Evolutionary conservation across 2,329 filamentous ascomycete species (phyloP).

Genomic region (Fusarium lateritium): DNA sequence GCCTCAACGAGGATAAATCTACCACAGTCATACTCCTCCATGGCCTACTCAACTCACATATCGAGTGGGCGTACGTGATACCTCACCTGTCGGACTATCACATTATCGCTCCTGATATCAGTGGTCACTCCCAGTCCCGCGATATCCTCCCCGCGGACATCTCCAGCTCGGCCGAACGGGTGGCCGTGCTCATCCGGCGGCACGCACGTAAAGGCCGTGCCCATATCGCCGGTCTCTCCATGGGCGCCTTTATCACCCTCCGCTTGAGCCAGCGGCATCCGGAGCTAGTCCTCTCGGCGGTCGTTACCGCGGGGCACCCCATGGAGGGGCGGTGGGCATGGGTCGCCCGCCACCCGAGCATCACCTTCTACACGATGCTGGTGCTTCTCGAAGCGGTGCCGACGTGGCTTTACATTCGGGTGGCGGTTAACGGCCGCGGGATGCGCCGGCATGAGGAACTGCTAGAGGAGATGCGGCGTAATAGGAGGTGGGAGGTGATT

Average conservation of each 20-base stretch:
- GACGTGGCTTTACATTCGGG: slow-evolving; percentile 49
- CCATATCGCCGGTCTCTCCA: slow-evolving; percentile 59
- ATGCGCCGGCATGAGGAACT: slow-evolving; percentile 51
- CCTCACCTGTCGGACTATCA: slow-evolving; percentile 56
- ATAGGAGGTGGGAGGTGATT: slow-evolving; percentile 49
- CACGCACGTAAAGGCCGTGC: slow-evolving; percentile 55
- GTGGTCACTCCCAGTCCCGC: slow-evolving; percentile 56
- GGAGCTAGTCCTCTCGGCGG: slow-evolving; percentile 54
- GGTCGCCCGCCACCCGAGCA: slow-evolving; percentile 48
- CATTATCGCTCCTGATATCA: slow-evolving; percentile 58
- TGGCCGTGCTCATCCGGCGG: slow-evolving; percentile 55
- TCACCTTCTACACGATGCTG: slow-evolving; percentile 48
- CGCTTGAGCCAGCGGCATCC: slow-evolving; percentile 54
- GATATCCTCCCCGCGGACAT: slow-evolving; percentile 53
- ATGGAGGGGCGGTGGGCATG: slow-evolving; percentile 46
- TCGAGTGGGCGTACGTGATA: slow-evolving; percentile 55
- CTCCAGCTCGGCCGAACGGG: slow-evolving; percentile 49
- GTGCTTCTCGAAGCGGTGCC: slow-evolving; percentile 50
- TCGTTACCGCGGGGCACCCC: slow-evolving; percentile 54
- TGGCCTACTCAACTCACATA: slow-evolving; percentile 52
- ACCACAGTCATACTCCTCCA: slow-evolving; percentile 54
- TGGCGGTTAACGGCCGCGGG: slow-evolving; percentile 46
- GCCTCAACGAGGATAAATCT: slow-evolving; percentile 49
- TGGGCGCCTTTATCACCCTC: slow-evolving; percentile 56
- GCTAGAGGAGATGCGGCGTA: slow-evolving; percentile 54